phyloP scores from a whole-genome alignment of 768 basidiomycete species.

The Suillus sp. region DNA sequence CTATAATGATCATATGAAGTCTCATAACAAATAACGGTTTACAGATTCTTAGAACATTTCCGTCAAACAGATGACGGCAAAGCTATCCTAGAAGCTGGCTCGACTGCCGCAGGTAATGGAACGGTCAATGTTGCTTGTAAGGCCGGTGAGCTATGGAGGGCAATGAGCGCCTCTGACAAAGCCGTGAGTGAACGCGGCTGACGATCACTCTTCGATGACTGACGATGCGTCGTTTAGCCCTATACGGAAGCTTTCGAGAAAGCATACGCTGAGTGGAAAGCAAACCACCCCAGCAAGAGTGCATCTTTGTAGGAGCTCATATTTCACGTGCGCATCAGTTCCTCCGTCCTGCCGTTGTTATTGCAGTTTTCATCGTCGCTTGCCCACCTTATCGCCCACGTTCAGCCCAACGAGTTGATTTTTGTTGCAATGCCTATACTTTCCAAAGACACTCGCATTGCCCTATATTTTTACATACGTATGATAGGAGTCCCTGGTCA shows the following conservation, averaged over 20 bases:
- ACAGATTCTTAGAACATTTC: constrained; percentile 27
- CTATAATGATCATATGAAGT: neutral
- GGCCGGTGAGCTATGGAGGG: constrained; percentile 33
- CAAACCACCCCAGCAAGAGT: neutral
- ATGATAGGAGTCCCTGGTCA: neutral
- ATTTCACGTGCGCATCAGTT: too few species aligned
- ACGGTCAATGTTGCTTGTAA: constrained; percentile 13
- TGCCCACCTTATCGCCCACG: neutral
- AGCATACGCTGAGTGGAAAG: neutral
- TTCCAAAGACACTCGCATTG: neutral
- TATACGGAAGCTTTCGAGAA: constrained; percentile 14
- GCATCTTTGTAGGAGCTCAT: neutral
- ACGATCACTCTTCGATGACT: neutral
- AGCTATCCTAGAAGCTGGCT: constrained; percentile 16
- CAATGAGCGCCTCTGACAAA: constrained; percentile 36
- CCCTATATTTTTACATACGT: neutral
- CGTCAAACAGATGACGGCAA: constrained; percentile 20
- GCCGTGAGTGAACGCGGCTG: constrained; percentile 21
- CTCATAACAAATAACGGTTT: neutral
- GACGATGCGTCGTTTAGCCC: constrained; percentile 4
- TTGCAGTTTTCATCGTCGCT: neutral
- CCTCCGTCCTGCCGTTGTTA: neutral
- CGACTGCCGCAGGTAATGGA: constrained; percentile 8
- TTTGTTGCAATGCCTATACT: constrained; percentile 1
- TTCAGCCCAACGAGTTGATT: constrained; percentile 1